Evolutionary conservation across 2,329 filamentous ascomycete genomes (phyloP), one percentile per base, ranked within the genome.

Genomic region (Albophoma yamanashiensis): DNA sequence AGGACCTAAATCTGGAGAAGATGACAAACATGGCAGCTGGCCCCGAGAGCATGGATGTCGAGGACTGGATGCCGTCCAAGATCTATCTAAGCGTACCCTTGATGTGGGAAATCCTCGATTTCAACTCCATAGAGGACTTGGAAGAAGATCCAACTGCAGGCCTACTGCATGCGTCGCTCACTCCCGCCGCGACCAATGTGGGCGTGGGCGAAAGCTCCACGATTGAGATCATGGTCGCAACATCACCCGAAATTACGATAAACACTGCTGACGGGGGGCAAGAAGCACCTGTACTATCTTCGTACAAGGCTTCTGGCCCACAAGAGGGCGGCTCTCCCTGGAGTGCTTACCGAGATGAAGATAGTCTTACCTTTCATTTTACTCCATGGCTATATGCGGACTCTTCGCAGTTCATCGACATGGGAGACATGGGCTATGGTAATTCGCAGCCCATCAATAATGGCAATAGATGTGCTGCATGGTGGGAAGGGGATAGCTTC

Each of bases 91-190:
- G 77, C 61, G 77, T 81, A 0, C 77, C 78, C 1, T 64, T 82
- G 5, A 81, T 81, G 79, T 81, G 79, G 79, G 76, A 79, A 43
- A 76, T 81, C 12, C 66, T 82, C 4, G 77, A 80, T 59, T 76
- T 80, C 65, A 79, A 76, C 64, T 79, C 71, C 38, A 70, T 70
- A 9, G 68, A 73, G 0, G 71, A 75, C 22, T 67, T 71, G 1
- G 71, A 71, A 7, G 72, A 75, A 15, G 67, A 69, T 1, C 69
- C 75, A 0, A 68, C 68, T 0, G 69, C 72, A 3, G 74, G 76
- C 3, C 67, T 81, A 2, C 69, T 81, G 2, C 74, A 78, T 59
- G 65, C 72, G 1, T 77, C 78, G 0, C 73, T 80, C 3, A 69
- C 74, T 0, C 70, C 74, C 0, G 60, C 69, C 1, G 34, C 70